Evolutionary conservation across 371 early-diverging fungal species (phyloP).

Genomic region (Mucor plumbeus): DNA sequence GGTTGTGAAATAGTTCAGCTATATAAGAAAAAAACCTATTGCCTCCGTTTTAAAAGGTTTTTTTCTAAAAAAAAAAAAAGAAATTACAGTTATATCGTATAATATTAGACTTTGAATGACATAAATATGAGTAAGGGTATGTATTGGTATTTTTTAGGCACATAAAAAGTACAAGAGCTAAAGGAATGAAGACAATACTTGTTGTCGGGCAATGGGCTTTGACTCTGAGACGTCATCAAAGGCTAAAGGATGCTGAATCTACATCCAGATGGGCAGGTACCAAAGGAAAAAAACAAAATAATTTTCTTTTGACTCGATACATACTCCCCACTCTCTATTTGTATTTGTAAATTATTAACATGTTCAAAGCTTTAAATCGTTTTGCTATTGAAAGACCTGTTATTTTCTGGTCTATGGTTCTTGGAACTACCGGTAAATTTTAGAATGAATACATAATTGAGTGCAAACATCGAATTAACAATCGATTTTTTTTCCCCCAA

Average conservation of each 20-base stretch:
- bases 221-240: background rate
- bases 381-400: conserved; percentile 50
- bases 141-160: too few relatives aligned
- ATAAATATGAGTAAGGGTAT: too few relatives aligned
- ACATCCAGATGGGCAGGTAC: background rate
- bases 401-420: conserved; percentile 52
- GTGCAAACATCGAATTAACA: background rate
- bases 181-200: too few relatives aligned
- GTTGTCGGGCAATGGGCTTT: too few relatives aligned
- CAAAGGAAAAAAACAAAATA: conserved; percentile 5
- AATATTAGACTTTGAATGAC: too few relatives aligned
- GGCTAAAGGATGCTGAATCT: background rate
- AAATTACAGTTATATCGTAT: too few relatives aligned
- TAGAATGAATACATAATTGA: background rate
- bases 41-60: too few relatives aligned
- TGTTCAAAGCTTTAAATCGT: conserved; percentile 42
- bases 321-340: conserved; percentile 19
- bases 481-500: too few relatives aligned
- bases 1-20: too few relatives aligned
- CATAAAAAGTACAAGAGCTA: too few relatives aligned
- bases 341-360: conserved; percentile 16
- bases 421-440: conserved; percentile 45
- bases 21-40: too few relatives aligned
- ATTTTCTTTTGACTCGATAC: background rate
- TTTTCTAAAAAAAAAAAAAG: too few relatives aligned